A percentile compares a stretch with the other conserved stretches of the same genome.
phyloP scores from a whole-genome alignment of 305 asterid species.

The Salvia sclarea region DNA sequence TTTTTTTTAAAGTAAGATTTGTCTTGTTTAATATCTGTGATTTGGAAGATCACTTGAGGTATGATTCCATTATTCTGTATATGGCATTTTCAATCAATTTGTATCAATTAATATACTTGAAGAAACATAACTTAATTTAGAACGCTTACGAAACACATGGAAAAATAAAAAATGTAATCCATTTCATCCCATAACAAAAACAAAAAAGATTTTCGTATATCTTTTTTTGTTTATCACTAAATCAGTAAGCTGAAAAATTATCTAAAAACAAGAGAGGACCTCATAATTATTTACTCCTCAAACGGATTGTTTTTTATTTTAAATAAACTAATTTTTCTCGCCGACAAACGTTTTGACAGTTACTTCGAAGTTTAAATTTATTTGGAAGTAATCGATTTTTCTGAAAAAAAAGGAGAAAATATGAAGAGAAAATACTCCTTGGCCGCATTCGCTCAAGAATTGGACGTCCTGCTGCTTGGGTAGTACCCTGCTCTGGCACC shows the following conservation, averaged over 20 bases:
- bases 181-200: background rate
- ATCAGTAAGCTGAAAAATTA: background rate
- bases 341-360: slow-evolving; percentile 9
- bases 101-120: background rate
- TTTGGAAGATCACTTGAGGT: background rate
- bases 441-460: background rate
- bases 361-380: background rate
- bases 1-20: no score
- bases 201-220: background rate
- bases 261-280: background rate
- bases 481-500: slow-evolving; percentile 27
- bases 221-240: background rate
- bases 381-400: background rate
- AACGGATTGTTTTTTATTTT: background rate
- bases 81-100: background rate
- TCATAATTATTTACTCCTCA: background rate
- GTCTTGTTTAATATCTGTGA: background rate
- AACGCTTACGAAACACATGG: background rate
- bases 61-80: background rate
- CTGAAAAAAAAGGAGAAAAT: background rate
- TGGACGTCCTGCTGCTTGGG: background rate
- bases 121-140: background rate
- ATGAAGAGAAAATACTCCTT: background rate
- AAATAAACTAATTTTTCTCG: background rate
- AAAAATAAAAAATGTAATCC: background rate